Percentiles rank a stretch among this genome's conserved stretches.
These are phyloP conservation scores for Davidsoniella neocaledoniae DNA, from an alignment of 2,329 filamentous ascomycete genomes.

Conservation along the genomic window DNA sequence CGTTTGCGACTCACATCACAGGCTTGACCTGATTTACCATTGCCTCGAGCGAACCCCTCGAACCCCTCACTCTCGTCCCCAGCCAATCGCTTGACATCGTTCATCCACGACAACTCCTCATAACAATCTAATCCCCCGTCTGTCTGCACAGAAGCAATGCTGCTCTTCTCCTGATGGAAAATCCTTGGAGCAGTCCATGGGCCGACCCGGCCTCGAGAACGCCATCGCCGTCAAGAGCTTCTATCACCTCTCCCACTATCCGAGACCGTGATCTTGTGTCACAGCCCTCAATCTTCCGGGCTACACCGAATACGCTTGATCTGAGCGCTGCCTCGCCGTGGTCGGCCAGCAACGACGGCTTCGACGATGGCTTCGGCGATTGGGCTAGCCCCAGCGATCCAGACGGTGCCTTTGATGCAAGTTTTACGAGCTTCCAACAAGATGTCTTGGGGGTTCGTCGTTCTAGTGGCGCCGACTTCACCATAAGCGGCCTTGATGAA, in stretches of 20 bases:
- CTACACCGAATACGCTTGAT: slow-evolving; percentile 2
- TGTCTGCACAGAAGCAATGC: slow-evolving; percentile 5
- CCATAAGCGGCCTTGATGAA: background rate
- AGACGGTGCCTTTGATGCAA: slow-evolving; percentile 3
- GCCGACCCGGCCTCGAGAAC: slow-evolving; percentile 19
- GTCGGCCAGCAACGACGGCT: slow-evolving; percentile 1
- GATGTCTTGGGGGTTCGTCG: background rate
- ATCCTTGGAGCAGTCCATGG: slow-evolving; percentile 48
- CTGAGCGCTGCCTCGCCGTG: slow-evolving; percentile 6
- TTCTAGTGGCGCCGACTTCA: background rate
- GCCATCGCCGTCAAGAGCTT: slow-evolving; percentile 6
- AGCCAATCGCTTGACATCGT: background rate
- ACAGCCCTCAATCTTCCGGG: background rate
- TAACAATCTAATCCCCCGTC: background rate
- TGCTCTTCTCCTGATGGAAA: slow-evolving; percentile 30
- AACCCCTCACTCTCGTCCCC: background rate
- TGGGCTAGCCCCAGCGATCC: slow-evolving; percentile 1
- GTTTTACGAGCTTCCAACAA: slow-evolving; percentile 4
- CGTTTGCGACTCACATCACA: background rate
- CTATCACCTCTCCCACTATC: background rate
- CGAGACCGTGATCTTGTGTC: slow-evolving; percentile 1
- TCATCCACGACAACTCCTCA: background rate
- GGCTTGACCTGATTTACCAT: background rate
- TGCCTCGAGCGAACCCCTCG: background rate
- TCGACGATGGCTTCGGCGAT: slow-evolving; percentile 7